Evolutionary conservation across 257 asterid genomes (phyloP), one percentile per base, ranked within the genome.

Genomic region (Lithospermum erythrorhizon): DNA sequence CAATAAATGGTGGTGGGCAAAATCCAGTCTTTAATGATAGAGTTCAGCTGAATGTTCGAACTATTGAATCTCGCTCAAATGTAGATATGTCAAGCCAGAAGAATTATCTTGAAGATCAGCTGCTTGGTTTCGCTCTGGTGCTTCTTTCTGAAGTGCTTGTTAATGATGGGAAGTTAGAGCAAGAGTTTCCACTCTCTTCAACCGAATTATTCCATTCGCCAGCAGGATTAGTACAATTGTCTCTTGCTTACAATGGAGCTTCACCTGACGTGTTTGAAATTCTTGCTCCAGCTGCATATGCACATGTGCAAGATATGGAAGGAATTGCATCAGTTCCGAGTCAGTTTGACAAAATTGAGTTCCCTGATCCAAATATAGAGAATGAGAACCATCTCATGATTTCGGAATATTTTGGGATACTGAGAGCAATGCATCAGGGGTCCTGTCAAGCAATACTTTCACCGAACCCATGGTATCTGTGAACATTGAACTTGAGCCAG

Each of bases 141-240:
- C 97, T 97, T 13, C 37, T 93, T 1, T 86, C 97, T 59, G 96
- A 93, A 64, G 71, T 93, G 66, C 63, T 89, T 55, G 62, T 80
- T 59, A 72, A 75, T 32, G 63, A 72, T 27, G 94, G 96, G 24
- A 93, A 93, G 79, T 51, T 93, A 67, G 94, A 83, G 57, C 84
- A 80, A 72, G 98, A 93, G 79, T 88, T 86, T 47, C 78, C 98
- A 37, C 95, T 93, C 22, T 86, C 96, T 23, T 85, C 98, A 0
- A 86, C 95, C 3, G 98, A 93, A 79, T 87, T 93, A 7, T 93
- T 93, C 87, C 95, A 93, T 83, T 89, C 98, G 6, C 98, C 98
- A 3, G 97, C 98, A 2, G 98, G 98, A 21, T 93, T 81, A 65
- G 98, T 89, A 13, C 89, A 84, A 73, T 51, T 93, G 58, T 86